These are phyloP conservation scores for Polyrhizophydium stewartii DNA, from an alignment of 371 early-diverging fungal genomes.

Conservation along the genomic window DNA sequence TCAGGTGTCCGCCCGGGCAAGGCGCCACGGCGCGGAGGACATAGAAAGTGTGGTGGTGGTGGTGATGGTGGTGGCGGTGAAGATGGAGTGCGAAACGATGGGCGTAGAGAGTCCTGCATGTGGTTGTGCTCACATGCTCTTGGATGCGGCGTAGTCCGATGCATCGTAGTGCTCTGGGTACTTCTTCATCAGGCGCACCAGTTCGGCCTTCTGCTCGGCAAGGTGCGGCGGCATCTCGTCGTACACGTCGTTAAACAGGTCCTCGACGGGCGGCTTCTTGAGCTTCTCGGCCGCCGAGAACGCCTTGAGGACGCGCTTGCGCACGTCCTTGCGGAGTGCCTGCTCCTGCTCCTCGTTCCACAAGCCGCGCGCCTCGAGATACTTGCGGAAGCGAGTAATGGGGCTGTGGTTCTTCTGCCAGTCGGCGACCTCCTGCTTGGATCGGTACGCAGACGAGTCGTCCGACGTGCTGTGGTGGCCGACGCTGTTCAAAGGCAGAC, in stretches of 20 bases:
- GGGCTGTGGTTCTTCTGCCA: constrained; percentile 91
- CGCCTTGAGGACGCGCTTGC: constrained; percentile 66
- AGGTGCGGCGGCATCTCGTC: constrained; percentile 76
- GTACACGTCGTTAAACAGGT: constrained; percentile 93
- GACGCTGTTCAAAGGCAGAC: too few species aligned
- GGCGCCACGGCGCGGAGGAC: too few species aligned
- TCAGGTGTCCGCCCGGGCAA: too few species aligned
- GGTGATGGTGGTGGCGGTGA: too few species aligned
- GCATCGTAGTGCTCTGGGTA: neutral
- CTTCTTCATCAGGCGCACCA: constrained; percentile 70
- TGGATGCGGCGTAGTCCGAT: too few species aligned
- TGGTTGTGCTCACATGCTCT: too few species aligned
- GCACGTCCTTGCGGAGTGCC: constrained; percentile 35
- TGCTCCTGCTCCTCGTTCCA: constrained; percentile 80
- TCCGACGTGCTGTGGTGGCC: constrained; percentile 97
- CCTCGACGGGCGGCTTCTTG: constrained; percentile 78
- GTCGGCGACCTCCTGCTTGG: constrained; percentile 86
- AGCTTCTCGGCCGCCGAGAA: constrained; percentile 82
- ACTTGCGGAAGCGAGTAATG: constrained; percentile 81
- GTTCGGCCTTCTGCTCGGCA: constrained; percentile 70
- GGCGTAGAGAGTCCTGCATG: too few species aligned
- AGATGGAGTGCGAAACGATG: too few species aligned
- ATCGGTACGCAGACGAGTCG: constrained; percentile 92
- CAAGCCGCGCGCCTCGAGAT: constrained; percentile 77
- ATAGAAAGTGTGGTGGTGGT: too few species aligned